A percentile compares a stretch with the other conserved stretches of the same genome.
Evolutionary conservation across 345 rosid species (phyloP).

Genomic region (Excoecaria cochinchinensis): DNA sequence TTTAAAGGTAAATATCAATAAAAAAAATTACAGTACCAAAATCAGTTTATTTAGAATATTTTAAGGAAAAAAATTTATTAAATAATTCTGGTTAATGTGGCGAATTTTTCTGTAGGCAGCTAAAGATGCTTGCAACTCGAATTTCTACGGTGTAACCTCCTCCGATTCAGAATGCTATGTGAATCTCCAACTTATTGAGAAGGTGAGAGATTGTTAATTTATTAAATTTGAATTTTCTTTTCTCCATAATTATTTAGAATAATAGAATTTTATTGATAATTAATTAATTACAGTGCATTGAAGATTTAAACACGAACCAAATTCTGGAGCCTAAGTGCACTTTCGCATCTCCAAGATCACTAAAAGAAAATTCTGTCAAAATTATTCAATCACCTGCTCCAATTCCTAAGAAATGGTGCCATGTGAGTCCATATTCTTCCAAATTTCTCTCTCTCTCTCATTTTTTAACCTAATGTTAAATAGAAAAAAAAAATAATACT

Average conservation of each 20-base stretch:
- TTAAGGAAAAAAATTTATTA: neutral
- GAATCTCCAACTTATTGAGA: conserved; percentile 21
- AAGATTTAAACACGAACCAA: conserved; percentile 21
- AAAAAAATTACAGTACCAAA: no score
- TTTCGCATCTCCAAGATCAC: conserved; percentile 24
- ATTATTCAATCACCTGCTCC: conserved; percentile 6
- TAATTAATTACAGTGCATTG: conserved; percentile 20
- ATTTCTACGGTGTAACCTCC: conserved; percentile 25
- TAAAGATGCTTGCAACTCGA: conserved; percentile 29
- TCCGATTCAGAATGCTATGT: conserved; percentile 28
- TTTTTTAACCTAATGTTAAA: no score
- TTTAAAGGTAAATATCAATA: no score
- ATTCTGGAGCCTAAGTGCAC: conserved; percentile 31
- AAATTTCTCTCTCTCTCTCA: neutral
- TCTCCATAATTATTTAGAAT: neutral
- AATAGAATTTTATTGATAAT: neutral
- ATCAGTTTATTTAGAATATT: no score
- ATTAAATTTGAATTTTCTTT: neutral
- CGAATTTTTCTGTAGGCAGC: conserved; percentile 18
- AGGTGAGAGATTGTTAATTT: conserved; percentile 8
- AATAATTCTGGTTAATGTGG: neutral
- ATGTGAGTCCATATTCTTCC: conserved; percentile 16
- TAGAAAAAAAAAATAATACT: no score
- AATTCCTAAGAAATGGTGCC: conserved; percentile 25
- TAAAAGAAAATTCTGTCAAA: conserved; percentile 6